Conservation (phyloP, 148 eudicot species). For the Nepenthes mirabilis region DNA sequence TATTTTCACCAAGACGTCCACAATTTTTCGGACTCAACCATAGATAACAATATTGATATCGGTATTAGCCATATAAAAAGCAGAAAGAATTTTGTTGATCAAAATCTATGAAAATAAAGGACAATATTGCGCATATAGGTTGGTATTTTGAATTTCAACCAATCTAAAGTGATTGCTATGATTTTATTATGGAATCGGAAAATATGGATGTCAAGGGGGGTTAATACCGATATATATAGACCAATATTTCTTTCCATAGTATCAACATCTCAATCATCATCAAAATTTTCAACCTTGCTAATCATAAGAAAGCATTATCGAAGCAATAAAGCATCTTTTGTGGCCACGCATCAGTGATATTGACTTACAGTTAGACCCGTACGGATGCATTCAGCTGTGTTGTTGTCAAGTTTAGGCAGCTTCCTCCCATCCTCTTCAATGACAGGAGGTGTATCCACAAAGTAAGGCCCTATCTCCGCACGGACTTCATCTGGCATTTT, state of each 20-base stretch:
- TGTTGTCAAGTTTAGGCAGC: slow-evolving; percentile 73
- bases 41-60: no score
- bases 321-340: not conserved
- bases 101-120: no score
- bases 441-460: slow-evolving; percentile 78
- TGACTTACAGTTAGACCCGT: slow-evolving; percentile 65
- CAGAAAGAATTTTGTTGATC: not conserved
- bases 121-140: no score
- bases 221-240: no score
- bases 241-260: no score
- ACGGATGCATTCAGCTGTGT: slow-evolving; percentile 51
- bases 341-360: not conserved
- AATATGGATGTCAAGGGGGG: no score
- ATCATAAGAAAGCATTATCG: not conserved
- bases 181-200: no score
- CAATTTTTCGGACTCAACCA: no score
- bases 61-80: not conserved
- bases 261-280: no score
- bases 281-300: not conserved
- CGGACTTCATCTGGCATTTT: slow-evolving; percentile 95
- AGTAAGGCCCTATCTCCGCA: slow-evolving; percentile 57
- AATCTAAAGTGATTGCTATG: no score
- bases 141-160: no score
- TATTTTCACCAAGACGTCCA: no score
- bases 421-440: slow-evolving; percentile 72